phyloP scores from a whole-genome alignment of 2,329 filamentous ascomycete species.

The Monosporascus sp. region DNA sequence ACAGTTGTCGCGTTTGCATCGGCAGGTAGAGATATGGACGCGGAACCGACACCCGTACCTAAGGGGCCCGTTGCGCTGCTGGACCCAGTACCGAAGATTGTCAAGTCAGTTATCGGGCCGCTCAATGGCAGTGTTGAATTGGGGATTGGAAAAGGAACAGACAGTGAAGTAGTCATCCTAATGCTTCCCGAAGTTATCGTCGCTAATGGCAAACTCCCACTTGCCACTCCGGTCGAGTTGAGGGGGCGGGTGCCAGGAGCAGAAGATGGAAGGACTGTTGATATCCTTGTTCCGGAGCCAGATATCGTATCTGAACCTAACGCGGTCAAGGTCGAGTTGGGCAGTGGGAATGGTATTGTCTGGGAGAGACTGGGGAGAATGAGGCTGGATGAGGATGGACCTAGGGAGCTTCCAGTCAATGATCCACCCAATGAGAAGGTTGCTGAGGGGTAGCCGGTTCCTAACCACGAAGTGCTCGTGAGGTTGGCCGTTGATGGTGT shows the following conservation, averaged over 20 bases:
- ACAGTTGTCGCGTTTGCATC: background rate
- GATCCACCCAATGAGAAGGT: background rate
- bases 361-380: background rate
- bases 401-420: background rate
- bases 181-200: too few relatives aligned
- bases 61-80: background rate
- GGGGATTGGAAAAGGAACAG: too few relatives aligned
- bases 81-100: background rate
- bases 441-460: background rate
- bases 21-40: background rate
- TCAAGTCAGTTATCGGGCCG: too few relatives aligned
- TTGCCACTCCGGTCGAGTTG: too few relatives aligned
- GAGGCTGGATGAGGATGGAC: background rate
- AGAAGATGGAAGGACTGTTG: too few relatives aligned
- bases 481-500: background rate
- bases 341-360: background rate
- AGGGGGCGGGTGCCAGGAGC: too few relatives aligned
- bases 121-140: too few relatives aligned
- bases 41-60: background rate
- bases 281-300: too few relatives aligned
- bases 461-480: background rate
- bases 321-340: background rate
- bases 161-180: too few relatives aligned
- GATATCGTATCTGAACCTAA: too few relatives aligned
- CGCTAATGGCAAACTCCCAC: too few relatives aligned